Evolutionary conservation across 768 basidiomycete species (phyloP).

Genomic region (Tulasnella calospora): DNA sequence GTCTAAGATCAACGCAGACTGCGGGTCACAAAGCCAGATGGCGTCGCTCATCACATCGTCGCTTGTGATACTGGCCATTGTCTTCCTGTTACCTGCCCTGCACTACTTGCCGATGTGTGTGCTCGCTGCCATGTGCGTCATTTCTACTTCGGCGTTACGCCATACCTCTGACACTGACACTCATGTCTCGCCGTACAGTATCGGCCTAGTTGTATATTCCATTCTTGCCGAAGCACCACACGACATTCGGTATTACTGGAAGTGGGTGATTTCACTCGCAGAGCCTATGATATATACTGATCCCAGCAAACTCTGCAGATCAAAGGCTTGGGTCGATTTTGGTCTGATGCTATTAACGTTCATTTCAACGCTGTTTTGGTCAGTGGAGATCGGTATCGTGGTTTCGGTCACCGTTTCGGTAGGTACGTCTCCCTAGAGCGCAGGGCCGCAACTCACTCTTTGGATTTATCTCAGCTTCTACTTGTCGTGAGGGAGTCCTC

Average conservation of each 20-base stretch:
- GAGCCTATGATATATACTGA: not conserved
- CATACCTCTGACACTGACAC: not conserved
- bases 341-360: conserved; percentile 85
- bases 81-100: conserved; percentile 82
- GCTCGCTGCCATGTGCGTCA: conserved; percentile 73
- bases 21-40: conserved; percentile 87
- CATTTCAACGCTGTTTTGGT: conserved; percentile 78
- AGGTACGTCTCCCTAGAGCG: conserved; percentile 39
- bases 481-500: conserved; percentile 89
- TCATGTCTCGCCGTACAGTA: conserved; percentile 43
- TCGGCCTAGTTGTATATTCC: conserved; percentile 77
- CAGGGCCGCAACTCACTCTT: conserved; percentile 38
- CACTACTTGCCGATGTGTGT: conserved; percentile 88
- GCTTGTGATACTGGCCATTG: conserved; percentile 75
- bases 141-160: not conserved
- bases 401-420: conserved; percentile 76
- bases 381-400: conserved; percentile 89
- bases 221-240: conserved; percentile 83
- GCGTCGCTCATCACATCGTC: conserved; percentile 71
- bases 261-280: conserved; percentile 42
- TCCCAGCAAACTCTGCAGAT: conserved; percentile 42
- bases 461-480: conserved; percentile 47
- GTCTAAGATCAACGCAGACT: conserved; percentile 84
- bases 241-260: conserved; percentile 80
- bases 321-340: conserved; percentile 91